phyloP scores from a whole-genome alignment of 2,329 filamentous ascomycete genomes.

The Sarocladium brachiariae region DNA sequence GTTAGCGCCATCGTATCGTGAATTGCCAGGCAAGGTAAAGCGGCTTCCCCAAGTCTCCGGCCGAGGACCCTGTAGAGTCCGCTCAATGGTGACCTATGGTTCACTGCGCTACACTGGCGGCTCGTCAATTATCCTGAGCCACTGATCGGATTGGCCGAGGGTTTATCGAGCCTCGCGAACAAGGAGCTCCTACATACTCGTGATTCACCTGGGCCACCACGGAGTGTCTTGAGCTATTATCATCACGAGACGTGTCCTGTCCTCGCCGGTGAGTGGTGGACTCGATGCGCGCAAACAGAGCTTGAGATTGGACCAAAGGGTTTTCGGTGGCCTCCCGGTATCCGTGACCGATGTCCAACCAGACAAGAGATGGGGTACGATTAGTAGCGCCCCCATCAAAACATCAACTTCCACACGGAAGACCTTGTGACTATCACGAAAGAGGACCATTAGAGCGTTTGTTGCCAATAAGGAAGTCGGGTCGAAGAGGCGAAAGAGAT shows the following conservation, averaged over 20 bases:
- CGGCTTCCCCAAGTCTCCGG: slow-evolving; percentile 8
- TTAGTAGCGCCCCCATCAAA: background rate
- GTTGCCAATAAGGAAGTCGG: background rate
- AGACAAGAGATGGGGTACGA: background rate
- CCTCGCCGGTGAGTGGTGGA: slow-evolving; percentile 8
- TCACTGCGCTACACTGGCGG: background rate
- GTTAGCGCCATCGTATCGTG: slow-evolving; percentile 9
- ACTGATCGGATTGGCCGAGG: background rate
- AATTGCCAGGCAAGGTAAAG: slow-evolving; percentile 2
- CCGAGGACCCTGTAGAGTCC: background rate
- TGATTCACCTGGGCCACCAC: background rate
- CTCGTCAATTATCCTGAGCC: background rate
- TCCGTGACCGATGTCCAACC: background rate
- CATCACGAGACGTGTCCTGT: background rate
- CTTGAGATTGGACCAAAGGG: background rate
- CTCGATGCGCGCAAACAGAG: background rate
- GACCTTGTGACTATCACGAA: background rate
- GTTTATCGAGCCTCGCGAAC: no score
- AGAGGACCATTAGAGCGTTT: background rate
- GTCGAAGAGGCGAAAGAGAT: background rate
- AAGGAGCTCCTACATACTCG: no score
- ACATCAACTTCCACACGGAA: background rate
- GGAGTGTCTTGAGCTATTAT: background rate
- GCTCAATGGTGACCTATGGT: background rate
- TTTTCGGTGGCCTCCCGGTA: background rate